These are phyloP conservation scores for Xylaria sp. DNA, from an alignment of 2,329 filamentous ascomycete species.

Conservation along the genomic window DNA sequence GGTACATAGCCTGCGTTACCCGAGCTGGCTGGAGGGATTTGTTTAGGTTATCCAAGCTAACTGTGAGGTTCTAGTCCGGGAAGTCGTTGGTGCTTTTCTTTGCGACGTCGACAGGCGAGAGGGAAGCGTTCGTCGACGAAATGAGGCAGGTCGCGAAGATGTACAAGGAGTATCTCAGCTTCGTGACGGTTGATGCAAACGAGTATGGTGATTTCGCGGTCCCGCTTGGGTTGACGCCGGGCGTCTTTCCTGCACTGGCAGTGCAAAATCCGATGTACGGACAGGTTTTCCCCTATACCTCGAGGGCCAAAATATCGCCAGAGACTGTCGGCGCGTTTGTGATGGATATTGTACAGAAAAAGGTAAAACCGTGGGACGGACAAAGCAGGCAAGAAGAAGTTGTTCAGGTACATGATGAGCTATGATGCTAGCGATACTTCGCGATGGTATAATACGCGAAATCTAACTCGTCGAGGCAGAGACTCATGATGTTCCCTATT, in stretches of 20 bases:
- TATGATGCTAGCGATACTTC: slow-evolving; percentile 16
- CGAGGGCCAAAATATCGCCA: slow-evolving; percentile 39
- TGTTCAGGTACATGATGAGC: slow-evolving; percentile 32
- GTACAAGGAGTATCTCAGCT: slow-evolving; percentile 54
- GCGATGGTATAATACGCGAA: too few species aligned
- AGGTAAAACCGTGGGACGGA: slow-evolving; percentile 48
- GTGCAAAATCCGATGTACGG: slow-evolving; percentile 53
- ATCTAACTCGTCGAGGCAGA: too few species aligned
- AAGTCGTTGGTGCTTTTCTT: slow-evolving; percentile 50
- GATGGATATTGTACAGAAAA: slow-evolving; percentile 51
- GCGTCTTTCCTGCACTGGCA: slow-evolving; percentile 44
- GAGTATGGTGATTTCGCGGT: slow-evolving; percentile 53
- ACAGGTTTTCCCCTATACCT: slow-evolving; percentile 49
- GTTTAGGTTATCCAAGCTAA: neutral
- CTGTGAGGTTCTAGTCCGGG: slow-evolving; percentile 38
- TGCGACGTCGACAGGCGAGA: slow-evolving; percentile 38
- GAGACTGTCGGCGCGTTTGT: slow-evolving; percentile 50
- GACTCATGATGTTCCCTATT: too few species aligned
- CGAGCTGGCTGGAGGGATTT: neutral
- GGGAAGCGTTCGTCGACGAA: slow-evolving; percentile 43
- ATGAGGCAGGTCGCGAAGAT: slow-evolving; percentile 51
- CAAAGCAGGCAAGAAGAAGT: slow-evolving; percentile 17
- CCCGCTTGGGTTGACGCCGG: slow-evolving; percentile 46
- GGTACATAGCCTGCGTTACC: slow-evolving; percentile 34
- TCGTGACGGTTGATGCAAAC: slow-evolving; percentile 52